phyloP scores from a whole-genome alignment of 2,329 filamentous ascomycete genomes.

The Shiraia sp. region DNA sequence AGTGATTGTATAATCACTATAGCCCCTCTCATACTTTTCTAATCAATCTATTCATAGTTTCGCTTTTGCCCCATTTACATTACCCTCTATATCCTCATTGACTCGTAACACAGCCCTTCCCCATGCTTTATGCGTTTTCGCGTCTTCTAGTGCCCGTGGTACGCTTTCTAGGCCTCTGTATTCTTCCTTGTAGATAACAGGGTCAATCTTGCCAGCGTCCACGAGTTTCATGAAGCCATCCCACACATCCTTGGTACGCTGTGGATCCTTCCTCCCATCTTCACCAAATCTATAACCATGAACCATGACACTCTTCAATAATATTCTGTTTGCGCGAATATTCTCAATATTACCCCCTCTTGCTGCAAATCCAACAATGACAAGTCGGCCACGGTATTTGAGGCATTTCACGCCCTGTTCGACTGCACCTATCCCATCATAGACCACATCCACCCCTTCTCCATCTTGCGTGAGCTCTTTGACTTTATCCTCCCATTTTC shows the following conservation, averaged over 20 bases:
- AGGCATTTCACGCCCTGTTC: conserved; percentile 59
- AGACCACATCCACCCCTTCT: conserved; percentile 60
- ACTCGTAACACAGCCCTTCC: conserved; percentile 61
- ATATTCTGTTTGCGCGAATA: conserved; percentile 24
- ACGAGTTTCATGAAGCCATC: conserved; percentile 55
- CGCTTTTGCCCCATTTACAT: conserved; percentile 1
- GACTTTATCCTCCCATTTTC: conserved; percentile 57
- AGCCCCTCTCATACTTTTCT: no score
- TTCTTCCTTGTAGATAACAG: conserved; percentile 54
- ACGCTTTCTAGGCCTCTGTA: conserved; percentile 57
- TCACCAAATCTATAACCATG: conserved; percentile 57
- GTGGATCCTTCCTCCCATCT: conserved; percentile 55
- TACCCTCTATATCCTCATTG: conserved; percentile 25
- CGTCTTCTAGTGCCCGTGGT: conserved; percentile 55
- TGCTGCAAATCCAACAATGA: conserved; percentile 64
- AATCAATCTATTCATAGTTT: conserved; percentile 17
- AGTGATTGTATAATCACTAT: no score
- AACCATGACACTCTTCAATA: conserved; percentile 29
- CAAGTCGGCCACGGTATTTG: conserved; percentile 57
- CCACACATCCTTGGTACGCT: conserved; percentile 56
- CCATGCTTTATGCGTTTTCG: conserved; percentile 55
- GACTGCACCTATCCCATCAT: conserved; percentile 62
- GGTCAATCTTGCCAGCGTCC: conserved; percentile 52
- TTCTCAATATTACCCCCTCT: conserved; percentile 56
- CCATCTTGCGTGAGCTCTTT: conserved; percentile 51